Percentiles rank a stretch among this genome's conserved stretches.
These are phyloP conservation scores for Oryza longistaminata DNA, from an alignment of 176 grass and related monocot species.

Conservation along the genomic window DNA sequence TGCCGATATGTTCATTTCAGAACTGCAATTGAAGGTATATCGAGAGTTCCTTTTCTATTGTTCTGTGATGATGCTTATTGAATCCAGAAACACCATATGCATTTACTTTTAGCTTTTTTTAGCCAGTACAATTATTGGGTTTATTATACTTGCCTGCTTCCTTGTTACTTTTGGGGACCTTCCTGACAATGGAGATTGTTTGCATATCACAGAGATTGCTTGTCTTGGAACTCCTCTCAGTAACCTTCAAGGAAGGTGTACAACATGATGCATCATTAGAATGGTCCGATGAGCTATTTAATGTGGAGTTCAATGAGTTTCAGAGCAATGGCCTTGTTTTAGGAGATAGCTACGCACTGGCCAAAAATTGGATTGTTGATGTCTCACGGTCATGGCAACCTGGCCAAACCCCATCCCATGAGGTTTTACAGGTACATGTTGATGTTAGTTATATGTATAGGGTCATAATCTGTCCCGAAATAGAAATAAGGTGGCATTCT, in stretches of 20 bases:
- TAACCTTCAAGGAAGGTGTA: conserved; percentile 44
- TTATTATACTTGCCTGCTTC: conserved; percentile 1
- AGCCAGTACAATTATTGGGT: conserved; percentile 2
- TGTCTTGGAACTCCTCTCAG: conserved; percentile 53
- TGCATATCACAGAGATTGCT: conserved; percentile 63
- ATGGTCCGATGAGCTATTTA: conserved; percentile 69
- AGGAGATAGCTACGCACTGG: conserved; percentile 42
- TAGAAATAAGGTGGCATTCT: no score
- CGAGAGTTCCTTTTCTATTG: no score
- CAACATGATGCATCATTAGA: conserved; percentile 32
- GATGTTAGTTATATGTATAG: not conserved
- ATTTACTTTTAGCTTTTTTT: no score
- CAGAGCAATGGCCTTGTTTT: conserved; percentile 52
- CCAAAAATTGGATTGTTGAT: conserved; percentile 42
- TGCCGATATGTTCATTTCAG: no score
- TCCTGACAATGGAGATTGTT: conserved; percentile 25
- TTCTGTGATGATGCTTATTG: no score
- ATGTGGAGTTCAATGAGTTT: conserved; percentile 60
- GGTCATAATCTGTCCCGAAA: no score
- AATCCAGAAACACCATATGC: no score
- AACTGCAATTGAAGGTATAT: no score
- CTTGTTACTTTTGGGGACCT: not conserved
- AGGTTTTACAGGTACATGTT: conserved; percentile 61
- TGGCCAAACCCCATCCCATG: conserved; percentile 36
- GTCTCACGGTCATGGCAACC: conserved; percentile 19